These are phyloP conservation scores for Phytophthora tubulina DNA, from an alignment of 352 stramenopile species.

Conservation along the genomic window DNA sequence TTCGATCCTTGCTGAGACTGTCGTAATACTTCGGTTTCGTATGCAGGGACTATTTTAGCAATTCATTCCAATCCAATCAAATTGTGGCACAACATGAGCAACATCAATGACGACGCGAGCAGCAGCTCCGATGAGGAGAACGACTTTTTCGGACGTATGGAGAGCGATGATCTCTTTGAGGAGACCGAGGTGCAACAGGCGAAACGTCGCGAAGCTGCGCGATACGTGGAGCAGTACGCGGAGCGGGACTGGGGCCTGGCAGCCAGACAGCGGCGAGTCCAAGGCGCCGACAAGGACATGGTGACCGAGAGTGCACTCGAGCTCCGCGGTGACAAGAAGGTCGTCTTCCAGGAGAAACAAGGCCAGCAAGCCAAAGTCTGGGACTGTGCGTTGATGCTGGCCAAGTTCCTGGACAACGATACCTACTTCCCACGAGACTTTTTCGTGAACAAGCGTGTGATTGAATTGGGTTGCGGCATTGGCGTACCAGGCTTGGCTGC, in stretches of 20 bases:
- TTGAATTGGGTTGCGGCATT: constrained; percentile 69
- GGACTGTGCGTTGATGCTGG: constrained; percentile 66
- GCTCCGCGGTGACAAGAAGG: constrained; percentile 29
- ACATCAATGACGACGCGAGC: constrained; percentile 8
- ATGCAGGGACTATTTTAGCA: constrained; percentile 20
- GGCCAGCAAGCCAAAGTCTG: constrained; percentile 70
- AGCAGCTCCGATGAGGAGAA: constrained; percentile 54
- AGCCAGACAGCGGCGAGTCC: constrained; percentile 41
- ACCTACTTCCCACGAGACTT: constrained; percentile 48
- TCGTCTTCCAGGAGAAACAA: constrained; percentile 62
- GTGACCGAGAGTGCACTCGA: constrained; percentile 42
- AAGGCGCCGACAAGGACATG: constrained; percentile 42
- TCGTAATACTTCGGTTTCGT: constrained; percentile 26
- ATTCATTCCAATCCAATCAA: constrained; percentile 34
- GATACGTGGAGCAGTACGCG: constrained; percentile 49
- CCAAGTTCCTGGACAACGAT: constrained; percentile 56
- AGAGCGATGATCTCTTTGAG: constrained; percentile 54
- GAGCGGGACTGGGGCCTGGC: constrained; percentile 53
- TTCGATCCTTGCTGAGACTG: background rate
- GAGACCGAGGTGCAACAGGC: constrained; percentile 46
- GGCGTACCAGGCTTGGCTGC: constrained; percentile 60
- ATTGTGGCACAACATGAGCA: constrained; percentile 18
- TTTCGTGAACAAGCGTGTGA: constrained; percentile 61
- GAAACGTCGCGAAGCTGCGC: constrained; percentile 46
- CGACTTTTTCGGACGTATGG: constrained; percentile 50